Evolutionary conservation across 2,329 filamentous ascomycete species (phyloP).

Genomic region (Calonectria hongkongensis): DNA sequence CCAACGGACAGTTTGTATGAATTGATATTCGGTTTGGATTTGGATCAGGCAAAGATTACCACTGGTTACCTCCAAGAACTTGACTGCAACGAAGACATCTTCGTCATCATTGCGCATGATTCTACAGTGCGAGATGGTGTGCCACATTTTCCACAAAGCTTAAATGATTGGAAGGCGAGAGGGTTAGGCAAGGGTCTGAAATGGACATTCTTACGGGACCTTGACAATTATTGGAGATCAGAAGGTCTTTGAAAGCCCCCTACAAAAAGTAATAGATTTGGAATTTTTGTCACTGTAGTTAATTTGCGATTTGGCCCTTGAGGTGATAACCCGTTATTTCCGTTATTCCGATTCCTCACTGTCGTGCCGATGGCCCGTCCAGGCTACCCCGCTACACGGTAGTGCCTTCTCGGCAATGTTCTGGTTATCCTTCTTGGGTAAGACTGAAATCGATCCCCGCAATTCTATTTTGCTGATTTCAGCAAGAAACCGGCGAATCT

Average conservation of each 20-base stretch:
- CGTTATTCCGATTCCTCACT: neutral
- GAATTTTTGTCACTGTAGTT: neutral
- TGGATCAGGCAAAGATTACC: conserved; percentile 43
- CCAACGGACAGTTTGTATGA: conserved; percentile 45
- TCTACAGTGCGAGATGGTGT: conserved; percentile 49
- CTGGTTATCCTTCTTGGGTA: conserved; percentile 13
- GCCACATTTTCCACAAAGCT: conserved; percentile 46
- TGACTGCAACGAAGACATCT: conserved; percentile 48
- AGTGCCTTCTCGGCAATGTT: neutral
- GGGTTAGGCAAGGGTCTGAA: conserved; percentile 43
- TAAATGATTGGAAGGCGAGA: conserved; percentile 48
- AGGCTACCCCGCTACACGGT: neutral
- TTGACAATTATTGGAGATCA: conserved; percentile 46
- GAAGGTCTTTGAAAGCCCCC: conserved; percentile 31
- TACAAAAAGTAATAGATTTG: neutral
- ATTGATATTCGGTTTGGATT: conserved; percentile 47
- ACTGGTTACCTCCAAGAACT: conserved; percentile 44
- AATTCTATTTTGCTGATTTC: neutral
- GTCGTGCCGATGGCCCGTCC: neutral
- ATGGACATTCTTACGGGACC: conserved; percentile 48
- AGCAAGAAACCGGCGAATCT: neutral
- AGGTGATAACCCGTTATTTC: neutral
- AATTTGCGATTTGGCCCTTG: too few relatives aligned
- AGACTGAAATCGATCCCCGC: neutral
- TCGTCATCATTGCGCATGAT: conserved; percentile 48